Conservation (phyloP, 208 protist species). For the Acanthamoeba quina region DNA sequence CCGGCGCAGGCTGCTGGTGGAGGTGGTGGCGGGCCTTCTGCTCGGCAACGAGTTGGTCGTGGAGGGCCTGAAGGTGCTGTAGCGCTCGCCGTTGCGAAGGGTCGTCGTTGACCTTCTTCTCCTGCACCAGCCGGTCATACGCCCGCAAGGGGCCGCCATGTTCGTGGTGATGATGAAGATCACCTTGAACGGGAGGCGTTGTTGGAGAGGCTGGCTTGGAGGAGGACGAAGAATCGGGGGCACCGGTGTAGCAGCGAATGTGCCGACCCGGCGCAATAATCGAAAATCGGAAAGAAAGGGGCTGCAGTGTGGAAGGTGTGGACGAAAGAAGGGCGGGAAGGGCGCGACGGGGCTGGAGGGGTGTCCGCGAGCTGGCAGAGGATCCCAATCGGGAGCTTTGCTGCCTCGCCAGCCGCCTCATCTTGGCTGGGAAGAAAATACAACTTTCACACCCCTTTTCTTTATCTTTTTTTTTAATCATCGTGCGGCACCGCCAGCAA, state of each 20-base stretch:
- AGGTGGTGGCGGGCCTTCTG: constrained; percentile 17
- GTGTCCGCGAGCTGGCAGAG: background rate
- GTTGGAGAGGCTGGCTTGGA: background rate
- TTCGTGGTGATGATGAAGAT: background rate
- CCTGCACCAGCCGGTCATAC: constrained; percentile 75
- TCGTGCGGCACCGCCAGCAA: background rate
- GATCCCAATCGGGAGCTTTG: background rate
- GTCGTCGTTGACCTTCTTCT: constrained; percentile 77
- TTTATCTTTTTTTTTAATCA: background rate
- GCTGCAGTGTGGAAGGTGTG: too few species aligned
- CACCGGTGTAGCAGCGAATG: background rate
- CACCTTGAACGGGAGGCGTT: background rate
- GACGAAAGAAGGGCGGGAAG: too few species aligned
- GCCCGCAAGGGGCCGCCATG: constrained; percentile 70
- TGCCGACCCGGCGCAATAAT: background rate
- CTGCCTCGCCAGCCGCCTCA: background rate
- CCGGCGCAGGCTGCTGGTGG: background rate
- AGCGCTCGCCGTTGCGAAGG: constrained; percentile 75
- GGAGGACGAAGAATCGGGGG: background rate
- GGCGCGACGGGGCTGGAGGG: too few species aligned
- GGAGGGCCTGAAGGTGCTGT: constrained; percentile 77
- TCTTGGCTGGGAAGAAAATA: background rate
- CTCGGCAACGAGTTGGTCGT: constrained; percentile 73
- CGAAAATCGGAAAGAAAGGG: too few species aligned
- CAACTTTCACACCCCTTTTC: background rate